These are phyloP conservation scores for Tuber borchii DNA, from an alignment of 495 filamentous ascomycete genomes.

Conservation along the genomic window DNA sequence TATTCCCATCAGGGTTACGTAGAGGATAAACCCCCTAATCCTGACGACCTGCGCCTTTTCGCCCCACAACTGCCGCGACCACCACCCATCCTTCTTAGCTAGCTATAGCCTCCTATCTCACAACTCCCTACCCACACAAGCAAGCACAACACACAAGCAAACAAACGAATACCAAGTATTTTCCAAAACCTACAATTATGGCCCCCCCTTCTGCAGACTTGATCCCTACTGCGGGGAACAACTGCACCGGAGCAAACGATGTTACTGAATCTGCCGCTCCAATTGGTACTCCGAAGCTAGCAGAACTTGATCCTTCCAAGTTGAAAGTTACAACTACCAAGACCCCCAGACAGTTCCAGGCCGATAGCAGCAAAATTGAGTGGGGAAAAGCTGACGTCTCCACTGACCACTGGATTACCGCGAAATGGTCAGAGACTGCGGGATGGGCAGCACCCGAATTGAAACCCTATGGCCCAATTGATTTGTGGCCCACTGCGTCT, in stretches of 20 bases:
- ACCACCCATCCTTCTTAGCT: not conserved
- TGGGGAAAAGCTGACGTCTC: slow-evolving; percentile 53
- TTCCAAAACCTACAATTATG: slow-evolving; percentile 7
- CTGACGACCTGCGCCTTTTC: not conserved
- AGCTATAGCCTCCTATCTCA: not conserved
- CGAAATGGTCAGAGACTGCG: slow-evolving; percentile 55
- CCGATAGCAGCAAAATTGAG: slow-evolving; percentile 48
- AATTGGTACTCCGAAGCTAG: slow-evolving; percentile 6
- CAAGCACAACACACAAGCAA: not conserved
- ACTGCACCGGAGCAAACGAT: slow-evolving; percentile 3
- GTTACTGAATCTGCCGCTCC: slow-evolving; percentile 5
- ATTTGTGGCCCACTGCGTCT: slow-evolving; percentile 76
- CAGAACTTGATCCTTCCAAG: slow-evolving; percentile 63
- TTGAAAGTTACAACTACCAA: slow-evolving; percentile 63
- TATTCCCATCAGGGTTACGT: not conserved
- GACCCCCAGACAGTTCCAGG: slow-evolving; percentile 61
- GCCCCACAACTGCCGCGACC: too few species aligned
- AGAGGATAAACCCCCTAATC: not conserved
- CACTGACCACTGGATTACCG: slow-evolving; percentile 88
- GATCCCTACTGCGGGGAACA: slow-evolving; percentile 2
- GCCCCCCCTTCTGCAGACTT: slow-evolving; percentile 26
- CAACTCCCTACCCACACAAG: not conserved
- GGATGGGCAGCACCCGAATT: slow-evolving; percentile 78
- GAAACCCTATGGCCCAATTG: slow-evolving; percentile 70
- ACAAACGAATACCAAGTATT: not conserved